Base-by-base conservation (phyloP, 2,329 filamentous ascomycete species). In the Aspergillus arachidicola region DNA sequence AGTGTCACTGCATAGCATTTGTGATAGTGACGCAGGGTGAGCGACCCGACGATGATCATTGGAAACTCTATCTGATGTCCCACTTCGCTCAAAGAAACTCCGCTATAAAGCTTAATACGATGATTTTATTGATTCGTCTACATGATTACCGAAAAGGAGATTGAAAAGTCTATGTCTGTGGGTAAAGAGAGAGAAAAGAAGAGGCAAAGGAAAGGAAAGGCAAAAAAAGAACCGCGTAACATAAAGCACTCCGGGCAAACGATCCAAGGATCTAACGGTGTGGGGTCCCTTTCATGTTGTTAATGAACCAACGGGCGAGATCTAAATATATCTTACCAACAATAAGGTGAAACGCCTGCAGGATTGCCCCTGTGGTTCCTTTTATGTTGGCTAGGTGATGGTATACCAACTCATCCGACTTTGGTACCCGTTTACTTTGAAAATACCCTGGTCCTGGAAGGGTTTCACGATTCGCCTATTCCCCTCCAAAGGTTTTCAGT, bases 401-500 rank as follows among this genome's bases (percentile, higher is more conserved):
- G 26, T 19, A 51, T 11, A 6, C n/a, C n/a, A 19, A 30, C 28
- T 51, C 28, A 30, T 14, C 16, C 14, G 6, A 30, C 14, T 30
- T 6, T 11, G 16, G 16, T 6, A 16, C 28, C 28, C 16, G 50
- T 23, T 3, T 32, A 12, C 10, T 6, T 19, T 34, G 10, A 19
- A 10, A 23, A 38, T 10, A 19, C 51, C 32, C 30, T 4, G 2
- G 9, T 19, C 51, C 36, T 14, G 19, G 30, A 12, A 54, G 16
- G n/a, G 14, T 14, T 55, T 16, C n/a, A 55, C 14, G 16, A 68
- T 65, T 65, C 59, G 64, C 59, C 56, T 32, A 50, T 53, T 10
- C 3, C 3, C 7, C 7, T 21, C 26, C 28, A 59, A 54, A 36
- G 41, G 54, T 36, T 34, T 55, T n/a, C 41, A 30, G 54, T 59